These are phyloP conservation scores for Kwoniella bestiolae DNA, from an alignment of 768 basidiomycete genomes.

Conservation along the genomic window DNA sequence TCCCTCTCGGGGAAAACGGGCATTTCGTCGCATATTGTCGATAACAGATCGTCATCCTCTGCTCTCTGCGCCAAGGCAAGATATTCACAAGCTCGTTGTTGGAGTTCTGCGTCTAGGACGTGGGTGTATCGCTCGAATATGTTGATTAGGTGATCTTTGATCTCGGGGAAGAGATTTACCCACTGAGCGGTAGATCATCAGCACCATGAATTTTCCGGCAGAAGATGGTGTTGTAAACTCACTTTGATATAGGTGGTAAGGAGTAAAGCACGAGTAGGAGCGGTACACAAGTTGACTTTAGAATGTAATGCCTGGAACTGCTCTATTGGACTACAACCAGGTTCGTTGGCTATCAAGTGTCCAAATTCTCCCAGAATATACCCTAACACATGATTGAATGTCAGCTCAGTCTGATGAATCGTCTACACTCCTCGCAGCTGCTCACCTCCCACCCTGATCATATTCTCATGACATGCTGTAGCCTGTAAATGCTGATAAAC, in stretches of 20 bases:
- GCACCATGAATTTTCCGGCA: not conserved
- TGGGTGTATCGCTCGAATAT: slow-evolving; percentile 98
- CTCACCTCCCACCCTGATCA: slow-evolving; percentile 94
- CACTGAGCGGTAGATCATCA: slow-evolving; percentile 68
- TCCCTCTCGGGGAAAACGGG: slow-evolving; percentile 96
- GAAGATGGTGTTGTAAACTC: slow-evolving; percentile 6
- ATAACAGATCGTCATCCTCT: slow-evolving; percentile 89
- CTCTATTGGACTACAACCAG: slow-evolving; percentile 88
- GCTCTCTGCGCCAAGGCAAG: slow-evolving; percentile 80
- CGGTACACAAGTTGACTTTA: slow-evolving; percentile 92
- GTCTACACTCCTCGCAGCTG: too few relatives aligned
- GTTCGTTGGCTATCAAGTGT: slow-evolving; percentile 93
- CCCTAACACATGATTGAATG: too few relatives aligned
- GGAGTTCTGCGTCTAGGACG: slow-evolving; percentile 93
- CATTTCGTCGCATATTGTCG: slow-evolving; percentile 97
- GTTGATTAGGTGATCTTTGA: slow-evolving; percentile 87
- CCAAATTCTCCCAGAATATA: slow-evolving; percentile 99
- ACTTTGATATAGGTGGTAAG: slow-evolving; percentile 94
- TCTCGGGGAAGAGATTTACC: slow-evolving; percentile 99
- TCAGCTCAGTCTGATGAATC: too few relatives aligned
- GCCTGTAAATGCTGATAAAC: slow-evolving; percentile 85
- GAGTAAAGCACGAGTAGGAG: slow-evolving; percentile 86
- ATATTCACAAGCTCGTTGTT: slow-evolving; percentile 98
- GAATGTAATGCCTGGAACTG: slow-evolving; percentile 91
- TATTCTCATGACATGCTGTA: slow-evolving; percentile 68